phyloP scores from a whole-genome alignment of 495 filamentous ascomycete species.

The Penicillium manginii region DNA sequence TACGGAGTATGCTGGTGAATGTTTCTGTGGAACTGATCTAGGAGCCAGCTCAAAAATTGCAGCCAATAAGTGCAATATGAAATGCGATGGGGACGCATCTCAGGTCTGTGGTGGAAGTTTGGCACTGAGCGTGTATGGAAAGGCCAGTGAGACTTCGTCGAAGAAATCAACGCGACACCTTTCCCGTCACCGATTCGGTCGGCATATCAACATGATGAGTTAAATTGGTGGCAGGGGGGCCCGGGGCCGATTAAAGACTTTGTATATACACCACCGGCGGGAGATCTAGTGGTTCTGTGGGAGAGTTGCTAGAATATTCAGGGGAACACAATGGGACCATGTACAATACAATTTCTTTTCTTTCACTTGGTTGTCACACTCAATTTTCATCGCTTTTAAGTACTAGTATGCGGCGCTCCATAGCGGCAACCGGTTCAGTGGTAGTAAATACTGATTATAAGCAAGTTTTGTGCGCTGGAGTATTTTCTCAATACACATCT shows the following conservation, averaged over 20 bases:
- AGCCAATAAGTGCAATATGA: conserved; percentile 10
- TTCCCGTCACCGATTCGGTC: not conserved
- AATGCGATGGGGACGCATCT: conserved; percentile 9
- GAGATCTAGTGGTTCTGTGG: not conserved
- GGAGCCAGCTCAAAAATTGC: conserved; percentile 3
- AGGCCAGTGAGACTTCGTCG: not conserved
- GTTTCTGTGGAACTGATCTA: conserved; percentile 11
- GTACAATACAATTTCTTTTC: too few species aligned
- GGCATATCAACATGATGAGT: not conserved
- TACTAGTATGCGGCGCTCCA: too few species aligned
- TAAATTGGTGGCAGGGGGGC: not conserved
- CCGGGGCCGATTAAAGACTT: not conserved
- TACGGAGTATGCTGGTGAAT: conserved; percentile 11
- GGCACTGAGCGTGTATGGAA: conserved; percentile 10
- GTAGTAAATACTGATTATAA: too few species aligned
- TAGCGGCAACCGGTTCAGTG: too few species aligned
- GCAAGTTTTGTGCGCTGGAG: too few species aligned
- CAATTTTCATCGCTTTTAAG: too few species aligned
- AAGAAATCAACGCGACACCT: not conserved
- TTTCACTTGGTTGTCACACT: too few species aligned
- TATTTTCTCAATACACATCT: too few species aligned
- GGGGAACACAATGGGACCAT: too few species aligned
- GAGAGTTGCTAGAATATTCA: too few species aligned
- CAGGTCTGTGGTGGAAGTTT: conserved; percentile 10
- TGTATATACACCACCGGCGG: not conserved